phyloP scores from a whole-genome alignment of 192 early-diverging fungal genomes.

The Mortierella antarctica region DNA sequence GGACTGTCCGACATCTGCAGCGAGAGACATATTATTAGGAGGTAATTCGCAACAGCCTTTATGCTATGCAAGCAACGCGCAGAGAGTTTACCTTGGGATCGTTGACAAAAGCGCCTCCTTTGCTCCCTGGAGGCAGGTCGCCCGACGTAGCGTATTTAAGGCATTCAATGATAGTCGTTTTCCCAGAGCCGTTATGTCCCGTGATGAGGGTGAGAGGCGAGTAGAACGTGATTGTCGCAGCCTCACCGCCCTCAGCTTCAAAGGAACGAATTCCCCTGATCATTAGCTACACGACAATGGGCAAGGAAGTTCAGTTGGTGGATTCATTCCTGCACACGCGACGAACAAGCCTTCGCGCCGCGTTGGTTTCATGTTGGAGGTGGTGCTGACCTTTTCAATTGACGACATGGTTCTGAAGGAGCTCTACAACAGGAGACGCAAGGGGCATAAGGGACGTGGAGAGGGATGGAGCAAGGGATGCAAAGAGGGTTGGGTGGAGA shows the following conservation, averaged over 20 bases:
- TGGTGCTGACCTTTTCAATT: constrained; percentile 33
- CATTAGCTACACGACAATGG: constrained; percentile 56
- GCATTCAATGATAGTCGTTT: constrained; percentile 98
- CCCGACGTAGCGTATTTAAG: constrained; percentile 97
- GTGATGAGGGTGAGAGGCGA: constrained; percentile 95
- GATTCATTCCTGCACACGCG: neutral
- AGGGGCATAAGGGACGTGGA: too few species aligned
- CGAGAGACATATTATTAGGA: neutral
- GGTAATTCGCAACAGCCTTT: neutral
- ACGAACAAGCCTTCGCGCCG: neutral
- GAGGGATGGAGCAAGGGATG: too few species aligned
- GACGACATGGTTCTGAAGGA: constrained; percentile 22
- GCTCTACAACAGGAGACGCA: too few species aligned
- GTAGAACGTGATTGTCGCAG: constrained; percentile 84
- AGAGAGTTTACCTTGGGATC: constrained; percentile 81
- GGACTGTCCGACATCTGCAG: constrained; percentile 72
- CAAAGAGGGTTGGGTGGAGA: too few species aligned
- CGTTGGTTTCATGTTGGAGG: neutral
- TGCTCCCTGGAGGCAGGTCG: constrained; percentile 86
- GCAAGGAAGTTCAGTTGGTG: neutral
- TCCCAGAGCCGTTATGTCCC: constrained; percentile 96
- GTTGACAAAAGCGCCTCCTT: constrained; percentile 91
- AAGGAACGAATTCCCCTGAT: constrained; percentile 95
- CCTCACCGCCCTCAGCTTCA: constrained; percentile 69
- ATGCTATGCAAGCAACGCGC: neutral